These are phyloP conservation scores for Beauveria scarabaeidicola DNA, from an alignment of 2,329 filamentous ascomycete species.

Conservation along the genomic window DNA sequence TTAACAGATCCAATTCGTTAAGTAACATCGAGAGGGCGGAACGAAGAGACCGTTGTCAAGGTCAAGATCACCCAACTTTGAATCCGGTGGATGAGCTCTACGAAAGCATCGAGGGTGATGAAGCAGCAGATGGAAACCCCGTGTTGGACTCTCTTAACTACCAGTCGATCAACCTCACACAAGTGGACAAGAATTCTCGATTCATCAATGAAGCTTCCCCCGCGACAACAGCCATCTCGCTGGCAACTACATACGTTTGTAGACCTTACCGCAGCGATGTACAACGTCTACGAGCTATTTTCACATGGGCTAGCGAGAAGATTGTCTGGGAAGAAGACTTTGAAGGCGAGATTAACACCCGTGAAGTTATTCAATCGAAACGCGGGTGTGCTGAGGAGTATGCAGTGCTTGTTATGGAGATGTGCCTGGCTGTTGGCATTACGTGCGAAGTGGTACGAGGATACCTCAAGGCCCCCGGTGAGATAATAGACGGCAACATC, in stretches of 20 bases:
- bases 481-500: constrained; percentile 69
- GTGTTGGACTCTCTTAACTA: constrained; percentile 80
- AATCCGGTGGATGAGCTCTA: constrained; percentile 85
- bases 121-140: constrained; percentile 74
- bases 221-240: constrained; percentile 68
- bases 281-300: constrained; percentile 86
- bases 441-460: constrained; percentile 81
- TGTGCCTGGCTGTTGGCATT: constrained; percentile 85
- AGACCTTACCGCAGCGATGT: constrained; percentile 91
- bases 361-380: constrained; percentile 74
- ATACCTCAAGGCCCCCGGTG: constrained; percentile 84
- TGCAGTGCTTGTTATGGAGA: constrained; percentile 78
- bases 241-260: constrained; percentile 89
- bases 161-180: constrained; percentile 64
- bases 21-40: constrained; percentile 83
- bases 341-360: constrained; percentile 74
- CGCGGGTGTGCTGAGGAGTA: constrained; percentile 85
- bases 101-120: constrained; percentile 79
- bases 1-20: constrained; percentile 89
- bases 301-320: constrained; percentile 95
- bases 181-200: constrained; percentile 92
- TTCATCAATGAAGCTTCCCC: constrained; percentile 80
- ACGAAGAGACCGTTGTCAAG: constrained; percentile 79
- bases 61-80: constrained; percentile 85
- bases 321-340: constrained; percentile 94